Evolutionary conservation across 345 rosid species (phyloP), one percentile per base, ranked within the genome.

Genomic region (Corchorus olitorius): DNA sequence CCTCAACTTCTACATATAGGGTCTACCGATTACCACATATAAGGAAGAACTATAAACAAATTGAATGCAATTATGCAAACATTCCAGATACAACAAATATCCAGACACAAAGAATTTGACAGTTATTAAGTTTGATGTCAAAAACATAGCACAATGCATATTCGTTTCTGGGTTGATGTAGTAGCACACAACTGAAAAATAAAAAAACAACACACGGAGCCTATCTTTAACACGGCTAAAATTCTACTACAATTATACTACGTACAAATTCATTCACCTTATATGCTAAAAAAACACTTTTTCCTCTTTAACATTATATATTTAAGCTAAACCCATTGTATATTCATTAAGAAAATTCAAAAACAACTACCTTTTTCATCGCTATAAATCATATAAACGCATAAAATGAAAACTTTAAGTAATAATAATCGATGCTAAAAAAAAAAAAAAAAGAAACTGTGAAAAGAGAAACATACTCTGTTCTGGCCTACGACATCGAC

Each of bases 401-500:
- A 39, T 4, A 39, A 39, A 39, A 3, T 2, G 41, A 39, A 39
- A 39, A 39, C 43, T 2, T 39, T 6, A 4, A 39, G 4, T 39
- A 39, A 39, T 0, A 39, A 39, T 39, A 39, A 39, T 39, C 6
- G 43, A 39, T 39, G 6, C 43, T 3, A 39, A 3, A 3, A 0
- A 4, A 39, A 39, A 39, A 39, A 39, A 39, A 39, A 39, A 3
- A 0, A 27, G 27, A 27, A 27, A 27, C 27, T 27, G 2, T 39
- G 43, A 39, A 39, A 39, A 3, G 6, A 72, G 10, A 56, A 11
- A 33, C 8, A 35, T 85, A 93, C 98, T 66, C 96, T 79, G 89
- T 93, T 93, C 87, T 93, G 96, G 75, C 89, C 96, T 76, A 91
- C 75, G 48, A 93, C 93, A 77, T 93, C 96, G 75, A 93, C 98